These are phyloP conservation scores for Trypanosoma scelopori DNA, from an alignment of 208 protist genomes.

Conservation along the genomic window DNA sequence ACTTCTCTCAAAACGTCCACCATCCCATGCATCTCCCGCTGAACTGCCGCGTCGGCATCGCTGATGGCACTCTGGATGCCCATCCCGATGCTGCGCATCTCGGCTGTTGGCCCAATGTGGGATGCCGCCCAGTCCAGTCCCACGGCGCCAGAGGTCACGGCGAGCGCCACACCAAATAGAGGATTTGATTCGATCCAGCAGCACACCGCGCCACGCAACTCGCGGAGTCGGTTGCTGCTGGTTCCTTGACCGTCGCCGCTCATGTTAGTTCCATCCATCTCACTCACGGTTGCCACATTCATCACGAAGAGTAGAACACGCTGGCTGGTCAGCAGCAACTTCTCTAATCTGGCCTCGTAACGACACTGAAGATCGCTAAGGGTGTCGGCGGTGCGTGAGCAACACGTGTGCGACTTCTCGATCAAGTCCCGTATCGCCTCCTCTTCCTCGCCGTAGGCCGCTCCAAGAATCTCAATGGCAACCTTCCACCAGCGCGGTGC, in stretches of 20 bases:
- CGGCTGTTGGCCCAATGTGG: slow-evolving; percentile 19
- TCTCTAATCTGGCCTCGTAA: slow-evolving; percentile 14
- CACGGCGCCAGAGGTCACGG: slow-evolving; percentile 30
- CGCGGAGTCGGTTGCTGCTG: not conserved
- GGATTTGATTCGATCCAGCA: slow-evolving; percentile 31
- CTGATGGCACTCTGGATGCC: not conserved
- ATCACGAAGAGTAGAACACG: slow-evolving; percentile 21
- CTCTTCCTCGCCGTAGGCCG: slow-evolving; percentile 1
- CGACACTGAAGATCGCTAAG: not conserved
- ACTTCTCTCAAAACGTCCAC: slow-evolving; percentile 9
- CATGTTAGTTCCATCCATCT: not conserved
- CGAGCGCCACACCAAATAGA: slow-evolving; percentile 44
- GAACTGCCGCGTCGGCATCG: slow-evolving; percentile 8
- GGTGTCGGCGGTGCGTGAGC: not conserved
- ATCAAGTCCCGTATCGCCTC: not conserved
- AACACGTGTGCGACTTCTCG: not conserved
- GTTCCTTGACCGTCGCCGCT: not conserved
- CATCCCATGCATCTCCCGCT: slow-evolving; percentile 14
- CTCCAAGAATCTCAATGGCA: slow-evolving; percentile 24
- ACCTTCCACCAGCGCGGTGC: slow-evolving; percentile 28
- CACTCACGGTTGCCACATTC: not conserved
- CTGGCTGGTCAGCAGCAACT: slow-evolving; percentile 25
- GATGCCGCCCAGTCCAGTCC: slow-evolving; percentile 29
- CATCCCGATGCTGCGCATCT: not conserved
- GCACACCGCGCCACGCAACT: slow-evolving; percentile 6